Evolutionary conservation across 208 protist genomes (phyloP).

Genomic region (Leishmania amazonensis): DNA sequence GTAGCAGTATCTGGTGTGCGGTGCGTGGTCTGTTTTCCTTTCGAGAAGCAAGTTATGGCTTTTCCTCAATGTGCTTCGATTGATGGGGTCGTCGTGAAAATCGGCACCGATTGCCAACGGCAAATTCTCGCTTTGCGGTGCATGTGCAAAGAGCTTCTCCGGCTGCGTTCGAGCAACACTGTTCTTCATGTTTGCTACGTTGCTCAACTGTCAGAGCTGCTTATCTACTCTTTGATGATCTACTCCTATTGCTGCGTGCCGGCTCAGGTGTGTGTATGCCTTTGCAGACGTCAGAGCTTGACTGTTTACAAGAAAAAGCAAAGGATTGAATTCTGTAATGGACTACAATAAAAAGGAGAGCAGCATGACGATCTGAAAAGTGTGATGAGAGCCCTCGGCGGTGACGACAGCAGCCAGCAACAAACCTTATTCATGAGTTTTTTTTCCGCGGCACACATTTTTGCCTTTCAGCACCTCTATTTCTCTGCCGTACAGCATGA

Average conservation of each 20-base stretch:
- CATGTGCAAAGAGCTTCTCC: constrained; percentile 59
- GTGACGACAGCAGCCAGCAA: background rate
- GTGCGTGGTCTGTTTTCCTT: constrained; percentile 56
- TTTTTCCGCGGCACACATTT: background rate
- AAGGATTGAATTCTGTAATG: background rate
- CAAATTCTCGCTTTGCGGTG: constrained; percentile 69
- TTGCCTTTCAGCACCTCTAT: background rate
- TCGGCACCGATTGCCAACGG: constrained; percentile 82
- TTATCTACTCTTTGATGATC: background rate
- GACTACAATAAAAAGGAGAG: background rate
- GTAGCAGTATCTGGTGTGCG: constrained; percentile 85
- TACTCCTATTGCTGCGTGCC: background rate
- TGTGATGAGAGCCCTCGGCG: background rate
- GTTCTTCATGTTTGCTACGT: constrained; percentile 68
- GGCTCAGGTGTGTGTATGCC: background rate
- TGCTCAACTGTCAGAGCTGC: background rate
- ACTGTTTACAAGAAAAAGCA: background rate
- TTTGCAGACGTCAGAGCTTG: background rate
- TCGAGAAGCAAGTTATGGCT: constrained; percentile 79
- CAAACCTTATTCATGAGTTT: background rate
- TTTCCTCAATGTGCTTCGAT: constrained; percentile 73
- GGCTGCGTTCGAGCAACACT: constrained; percentile 67
- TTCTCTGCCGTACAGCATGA: background rate
- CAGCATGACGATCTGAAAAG: background rate
- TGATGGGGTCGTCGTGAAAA: constrained; percentile 93